These are phyloP conservation scores for Paraphaeosphaeria minitans DNA, from an alignment of 2,329 filamentous ascomycete species.

Conservation along the genomic window DNA sequence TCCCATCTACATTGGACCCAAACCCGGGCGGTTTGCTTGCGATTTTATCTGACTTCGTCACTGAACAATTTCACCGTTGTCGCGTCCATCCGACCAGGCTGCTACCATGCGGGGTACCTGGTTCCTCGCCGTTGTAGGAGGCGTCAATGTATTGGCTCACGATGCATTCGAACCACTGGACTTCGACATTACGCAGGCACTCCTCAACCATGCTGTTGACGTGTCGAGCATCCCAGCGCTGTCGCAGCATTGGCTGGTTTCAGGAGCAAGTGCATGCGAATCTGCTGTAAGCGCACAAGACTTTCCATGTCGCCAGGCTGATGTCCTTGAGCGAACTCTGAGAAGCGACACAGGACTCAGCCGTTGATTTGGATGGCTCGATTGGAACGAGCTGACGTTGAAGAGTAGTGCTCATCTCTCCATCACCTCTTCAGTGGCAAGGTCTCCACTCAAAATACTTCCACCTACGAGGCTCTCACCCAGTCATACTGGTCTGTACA, in stretches of 20 bases:
- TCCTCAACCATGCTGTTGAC: conserved; percentile 26
- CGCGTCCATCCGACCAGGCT: too few species aligned
- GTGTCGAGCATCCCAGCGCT: conserved; percentile 21
- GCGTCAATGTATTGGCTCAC: background rate
- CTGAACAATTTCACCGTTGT: too few species aligned
- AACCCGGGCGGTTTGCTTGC: background rate
- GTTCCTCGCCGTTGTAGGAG: background rate
- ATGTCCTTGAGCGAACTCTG: too few species aligned
- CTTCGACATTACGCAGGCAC: conserved; percentile 28
- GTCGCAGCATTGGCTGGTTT: conserved; percentile 1
- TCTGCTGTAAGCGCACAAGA: conserved; percentile 21
- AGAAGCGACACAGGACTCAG: background rate
- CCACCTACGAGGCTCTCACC: conserved; percentile 25
- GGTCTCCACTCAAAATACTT: conserved; percentile 18
- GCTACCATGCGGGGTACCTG: background rate
- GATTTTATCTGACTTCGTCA: background rate
- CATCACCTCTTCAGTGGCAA: conserved; percentile 23
- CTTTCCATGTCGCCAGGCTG: background rate
- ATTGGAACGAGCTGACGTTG: background rate
- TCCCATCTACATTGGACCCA: background rate
- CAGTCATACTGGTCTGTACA: conserved; percentile 33
- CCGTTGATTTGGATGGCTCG: background rate
- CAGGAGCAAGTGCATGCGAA: conserved; percentile 17
- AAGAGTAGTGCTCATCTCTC: conserved; percentile 26
- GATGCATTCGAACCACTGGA: conserved; percentile 18